Percentiles rank a stretch among this genome's conserved stretches.
These are phyloP conservation scores for Naganishia friedmannii DNA, from an alignment of 768 basidiomycete species.

Conservation along the genomic window DNA sequence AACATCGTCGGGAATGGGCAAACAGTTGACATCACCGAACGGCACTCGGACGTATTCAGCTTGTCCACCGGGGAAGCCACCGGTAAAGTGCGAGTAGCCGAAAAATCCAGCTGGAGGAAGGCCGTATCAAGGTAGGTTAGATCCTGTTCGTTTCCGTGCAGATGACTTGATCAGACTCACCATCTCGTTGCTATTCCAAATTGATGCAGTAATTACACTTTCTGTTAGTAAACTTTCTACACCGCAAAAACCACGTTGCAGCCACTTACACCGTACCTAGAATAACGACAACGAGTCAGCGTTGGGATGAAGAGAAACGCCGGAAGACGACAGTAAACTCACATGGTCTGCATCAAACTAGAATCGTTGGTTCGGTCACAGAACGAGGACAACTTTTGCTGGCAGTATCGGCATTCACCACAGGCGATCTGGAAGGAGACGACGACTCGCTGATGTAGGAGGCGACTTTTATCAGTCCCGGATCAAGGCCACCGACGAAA, in stretches of 20 bases:
- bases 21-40: constrained; percentile 67
- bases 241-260: too few relatives aligned
- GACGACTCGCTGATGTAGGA: constrained; percentile 59
- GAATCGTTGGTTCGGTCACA: constrained; percentile 72
- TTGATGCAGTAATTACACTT: neutral
- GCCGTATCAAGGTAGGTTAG: constrained; percentile 10
- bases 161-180: neutral
- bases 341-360: constrained; percentile 52
- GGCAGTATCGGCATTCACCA: constrained; percentile 67
- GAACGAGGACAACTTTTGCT: constrained; percentile 68
- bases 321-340: too few relatives aligned
- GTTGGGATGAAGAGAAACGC: too few relatives aligned
- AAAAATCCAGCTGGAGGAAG: constrained; percentile 60
- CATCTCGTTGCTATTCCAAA: constrained; percentile 12
- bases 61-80: constrained; percentile 72
- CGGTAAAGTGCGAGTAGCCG: constrained; percentile 60
- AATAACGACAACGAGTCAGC: constrained; percentile 49
- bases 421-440: constrained; percentile 75
- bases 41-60: constrained; percentile 69
- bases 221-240: neutral
- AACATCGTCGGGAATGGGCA: constrained; percentile 66
- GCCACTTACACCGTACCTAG: constrained; percentile 59
- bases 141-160: neutral
- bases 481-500: too few relatives aligned
- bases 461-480: neutral